These are phyloP conservation scores for Pichia insulana DNA, from an alignment of 805 yeast genomes.

Conservation along the genomic window DNA sequence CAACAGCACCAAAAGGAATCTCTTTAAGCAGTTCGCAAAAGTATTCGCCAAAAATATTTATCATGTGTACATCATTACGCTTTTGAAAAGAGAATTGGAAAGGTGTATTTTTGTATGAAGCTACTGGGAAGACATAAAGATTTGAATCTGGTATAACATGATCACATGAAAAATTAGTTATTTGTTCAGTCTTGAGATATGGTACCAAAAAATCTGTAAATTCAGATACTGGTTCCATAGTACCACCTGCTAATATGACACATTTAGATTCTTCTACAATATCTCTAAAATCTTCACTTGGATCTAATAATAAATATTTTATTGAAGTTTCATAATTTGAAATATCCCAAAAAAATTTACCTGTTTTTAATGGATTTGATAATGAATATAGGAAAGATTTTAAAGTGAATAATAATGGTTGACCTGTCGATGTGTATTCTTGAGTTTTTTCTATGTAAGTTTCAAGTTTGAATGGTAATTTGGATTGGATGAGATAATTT, in stretches of 20 bases:
- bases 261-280: slow-evolving; percentile 58
- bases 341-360: slow-evolving; percentile 58
- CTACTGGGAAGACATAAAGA: slow-evolving; percentile 50
- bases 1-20: slow-evolving; percentile 70
- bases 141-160: slow-evolving; percentile 74
- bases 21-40: slow-evolving; percentile 33
- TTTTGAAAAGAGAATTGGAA: slow-evolving; percentile 66
- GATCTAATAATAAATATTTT: slow-evolving; percentile 71
- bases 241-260: slow-evolving; percentile 85
- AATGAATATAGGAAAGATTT: slow-evolving; percentile 55
- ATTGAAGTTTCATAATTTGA: slow-evolving; percentile 31
- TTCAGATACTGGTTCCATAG: slow-evolving; percentile 86
- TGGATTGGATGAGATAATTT: slow-evolving; percentile 53
- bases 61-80: slow-evolving; percentile 39
- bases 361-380: slow-evolving; percentile 71
- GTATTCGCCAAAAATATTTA: slow-evolving; percentile 41
- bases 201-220: slow-evolving; percentile 62
- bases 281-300: slow-evolving; percentile 59
- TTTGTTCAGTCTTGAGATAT: slow-evolving; percentile 30
- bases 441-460: slow-evolving; percentile 41
- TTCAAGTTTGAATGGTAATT: slow-evolving; percentile 79
- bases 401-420: slow-evolving; percentile 59
- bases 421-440: slow-evolving; percentile 11
- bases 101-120: slow-evolving; percentile 15
- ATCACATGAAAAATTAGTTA: slow-evolving; percentile 61